Base-by-base conservation (phyloP, 2,329 filamentous ascomycete genomes). In the Talaromyces pinophilus region DNA sequence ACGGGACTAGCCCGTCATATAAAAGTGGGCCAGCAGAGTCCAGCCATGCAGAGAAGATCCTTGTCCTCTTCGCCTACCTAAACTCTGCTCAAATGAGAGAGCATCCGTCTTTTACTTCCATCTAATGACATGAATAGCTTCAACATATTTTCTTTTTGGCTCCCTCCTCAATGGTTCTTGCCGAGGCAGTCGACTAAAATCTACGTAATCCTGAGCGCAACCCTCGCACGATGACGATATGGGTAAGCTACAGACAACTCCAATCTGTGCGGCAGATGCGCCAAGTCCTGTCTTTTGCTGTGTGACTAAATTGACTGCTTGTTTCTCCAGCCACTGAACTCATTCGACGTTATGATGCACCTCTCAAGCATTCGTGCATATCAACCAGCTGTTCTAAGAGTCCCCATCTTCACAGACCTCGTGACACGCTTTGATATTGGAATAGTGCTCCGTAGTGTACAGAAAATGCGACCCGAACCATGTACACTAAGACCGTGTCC, bases 301-400 rank as follows among this genome's bases (percentile, higher is more conserved):
- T 22, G 54, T n/a, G 50, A 54, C 50, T 54, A n/a, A n/a, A 6
- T 33, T 38, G 11, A 25, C 30, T 38, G 54, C 33, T 57, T 57
- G 11, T 38, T 40, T 40, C 19, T 22, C n/a, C 57, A 60, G 57
- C 57, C 57, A 60, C 57, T 46, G 40, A 60, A 60, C 57, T 60
- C 38, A 60, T 60, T 46, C 10, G 40, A 44, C 13, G 30, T n/a
- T 52, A 17, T 52, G 48, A 30, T n/a, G 5, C 19, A 15, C 48
- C 30, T 28, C 10, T 52, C 30, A 28, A 48, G 13, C 8, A 28
- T 52, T 17, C 6, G 28, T 33, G 30, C 7, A 52, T n/a, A 42
- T 52, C 25, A 30, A 28, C 48, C 48, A 52, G 11, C 11, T 50
- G 25, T 3, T 25, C 19, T 3, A 22, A 8, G n/a, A 46, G 6